A percentile compares a stretch with the other conserved stretches of the same genome.
Evolutionary conservation across 2,329 filamentous ascomycete genomes (phyloP).

Genomic region (Penicillium capsulatum): DNA sequence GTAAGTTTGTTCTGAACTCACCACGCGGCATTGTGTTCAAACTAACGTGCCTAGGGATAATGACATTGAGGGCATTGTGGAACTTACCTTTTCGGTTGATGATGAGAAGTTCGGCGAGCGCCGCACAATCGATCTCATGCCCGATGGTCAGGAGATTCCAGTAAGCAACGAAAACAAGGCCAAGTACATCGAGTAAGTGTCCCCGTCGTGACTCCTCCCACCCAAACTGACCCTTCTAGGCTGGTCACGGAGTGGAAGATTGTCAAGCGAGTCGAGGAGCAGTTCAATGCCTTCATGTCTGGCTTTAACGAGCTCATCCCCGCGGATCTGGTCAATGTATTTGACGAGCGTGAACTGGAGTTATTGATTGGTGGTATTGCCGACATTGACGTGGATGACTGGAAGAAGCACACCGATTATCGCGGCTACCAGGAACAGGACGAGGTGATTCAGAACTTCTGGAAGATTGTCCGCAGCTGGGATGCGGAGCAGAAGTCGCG

Average conservation of each 20-base stretch:
- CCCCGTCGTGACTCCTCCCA: not conserved
- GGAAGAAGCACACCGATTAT: conserved; percentile 99
- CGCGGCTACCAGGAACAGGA: conserved; percentile 97
- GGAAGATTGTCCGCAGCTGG: conserved; percentile 92
- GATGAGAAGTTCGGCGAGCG: conserved; percentile 96
- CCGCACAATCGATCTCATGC: conserved; percentile 89
- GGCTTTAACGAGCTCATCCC: conserved; percentile 98
- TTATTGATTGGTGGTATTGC: conserved; percentile 96
- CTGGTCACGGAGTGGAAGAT: conserved; percentile 99
- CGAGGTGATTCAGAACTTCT: conserved; percentile 97
- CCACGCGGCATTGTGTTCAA: not conserved
- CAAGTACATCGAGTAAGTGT: conserved; percentile 84
- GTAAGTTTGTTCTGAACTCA: conserved; percentile 38
- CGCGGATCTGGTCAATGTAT: conserved; percentile 93
- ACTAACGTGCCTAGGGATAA: conserved; percentile 60
- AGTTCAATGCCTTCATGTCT: conserved; percentile 96
- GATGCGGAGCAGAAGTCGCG: conserved; percentile 98
- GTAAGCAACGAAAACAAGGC: conserved; percentile 99
- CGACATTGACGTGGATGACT: conserved; percentile 99
- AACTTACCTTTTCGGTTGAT: conserved; percentile 94
- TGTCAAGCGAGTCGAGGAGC: conserved; percentile 94
- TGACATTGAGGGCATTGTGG: conserved; percentile 89
- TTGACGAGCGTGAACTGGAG: conserved; percentile 95
- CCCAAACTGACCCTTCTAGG: conserved; percentile 33
- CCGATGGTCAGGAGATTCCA: conserved; percentile 82